These are phyloP conservation scores for Zoysia matrella DNA, from an alignment of 202 grass and related monocot genomes.

Conservation along the genomic window DNA sequence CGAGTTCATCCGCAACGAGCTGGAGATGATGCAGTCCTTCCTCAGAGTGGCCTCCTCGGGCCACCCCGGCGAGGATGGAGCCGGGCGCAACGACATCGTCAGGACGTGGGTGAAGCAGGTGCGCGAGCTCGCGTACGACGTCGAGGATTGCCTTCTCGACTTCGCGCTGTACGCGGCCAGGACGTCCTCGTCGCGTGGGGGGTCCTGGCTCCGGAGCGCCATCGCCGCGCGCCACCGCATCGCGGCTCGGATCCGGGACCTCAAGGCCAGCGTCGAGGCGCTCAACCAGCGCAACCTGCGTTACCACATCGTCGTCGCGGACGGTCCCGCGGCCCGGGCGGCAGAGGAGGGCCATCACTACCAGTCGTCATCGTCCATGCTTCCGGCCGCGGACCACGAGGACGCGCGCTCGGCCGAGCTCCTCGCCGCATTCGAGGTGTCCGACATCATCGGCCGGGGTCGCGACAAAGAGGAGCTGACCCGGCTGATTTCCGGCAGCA, in stretches of 20 bases:
- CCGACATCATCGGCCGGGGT: slow-evolving; percentile 9
- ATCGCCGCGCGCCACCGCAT: slow-evolving; percentile 37
- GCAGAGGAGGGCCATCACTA: background rate
- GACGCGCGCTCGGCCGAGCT: background rate
- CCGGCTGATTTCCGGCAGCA: background rate
- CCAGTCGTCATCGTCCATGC: background rate
- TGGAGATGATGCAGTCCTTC: slow-evolving; percentile 51
- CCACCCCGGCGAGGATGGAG: background rate
- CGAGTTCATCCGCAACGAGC: slow-evolving; percentile 48
- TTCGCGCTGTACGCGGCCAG: slow-evolving; percentile 17
- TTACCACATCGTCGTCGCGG: slow-evolving; percentile 20
- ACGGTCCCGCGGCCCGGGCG: background rate
- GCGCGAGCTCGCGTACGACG: slow-evolving; percentile 30
- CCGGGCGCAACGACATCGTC: background rate
- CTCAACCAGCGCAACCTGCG: slow-evolving; percentile 47
- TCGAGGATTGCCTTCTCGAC: slow-evolving; percentile 41
- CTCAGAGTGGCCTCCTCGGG: background rate
- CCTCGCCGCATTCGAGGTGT: background rate
- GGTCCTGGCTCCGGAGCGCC: background rate
- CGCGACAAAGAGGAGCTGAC: background rate
- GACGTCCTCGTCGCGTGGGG: background rate
- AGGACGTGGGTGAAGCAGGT: slow-evolving; percentile 38
- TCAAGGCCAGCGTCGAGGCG: slow-evolving; percentile 36
- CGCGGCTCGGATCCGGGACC: slow-evolving; percentile 13
- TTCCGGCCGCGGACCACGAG: background rate